Base-by-base conservation (phyloP, 768 basidiomycete species). In the Phlegmacium glaucopus region DNA sequence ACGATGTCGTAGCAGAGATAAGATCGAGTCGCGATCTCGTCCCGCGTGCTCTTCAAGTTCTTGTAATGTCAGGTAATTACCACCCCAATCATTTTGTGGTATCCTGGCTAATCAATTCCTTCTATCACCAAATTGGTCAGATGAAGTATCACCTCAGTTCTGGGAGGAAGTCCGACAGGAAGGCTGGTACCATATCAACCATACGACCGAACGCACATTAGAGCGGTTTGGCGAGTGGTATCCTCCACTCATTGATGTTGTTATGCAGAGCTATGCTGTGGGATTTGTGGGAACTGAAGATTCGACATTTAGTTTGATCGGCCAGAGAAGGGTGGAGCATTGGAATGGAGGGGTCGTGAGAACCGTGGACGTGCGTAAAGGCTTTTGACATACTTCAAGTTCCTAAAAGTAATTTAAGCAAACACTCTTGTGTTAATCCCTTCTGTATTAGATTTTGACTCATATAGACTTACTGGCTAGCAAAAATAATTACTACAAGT, bases 241-340 rank as follows among this genome's bases (percentile, higher is more conserved):
- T 56, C 67, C 71, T 6, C 61, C 76, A 6, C 55, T 84, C 25
- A 60, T 85, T 15, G 80, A 83, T 53, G 71, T 78, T 9, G 76
- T 76, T 6, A 68, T 77, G 27, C 80, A 83, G 50, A 79, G 77
- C n/a, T 65, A 67, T 38, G 80, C 72, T 9, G 56, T 70, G 4
- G 83, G 80, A 10, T 77, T 83, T 52, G 75, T 85, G 10, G 83
- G 82, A 9, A 83, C 79, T 3, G 61, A 71, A 15, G 59, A 65
- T 40, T 82, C 80, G 16, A 83, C 82, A 17, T 78, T 80, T 60
- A 77, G 77, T 38, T 54, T 79, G 39, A 57, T 84, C 12, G 76
- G 79, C 3, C 64, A 63, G 13, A 68, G 74, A 28, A 64, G 82
- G 32, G 82, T 83, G 36, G 62, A 73, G 49, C 74, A 80, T 41